phyloP scores from a whole-genome alignment of 352 stramenopile species.

The Blastocystis sp. region DNA sequence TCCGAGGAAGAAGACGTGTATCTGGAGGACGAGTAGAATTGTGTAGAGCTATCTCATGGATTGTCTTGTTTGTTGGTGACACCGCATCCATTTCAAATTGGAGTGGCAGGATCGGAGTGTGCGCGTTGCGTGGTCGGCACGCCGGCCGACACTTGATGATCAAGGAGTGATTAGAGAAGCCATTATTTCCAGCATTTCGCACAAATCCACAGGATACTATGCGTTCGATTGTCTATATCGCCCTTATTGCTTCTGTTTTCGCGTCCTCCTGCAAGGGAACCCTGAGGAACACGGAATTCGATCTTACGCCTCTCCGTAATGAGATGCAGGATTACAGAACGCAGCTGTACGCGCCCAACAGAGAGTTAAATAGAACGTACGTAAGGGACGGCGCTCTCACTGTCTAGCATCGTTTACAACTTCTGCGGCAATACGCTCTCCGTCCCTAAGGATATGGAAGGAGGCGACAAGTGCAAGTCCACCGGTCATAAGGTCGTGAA shows the following conservation, averaged over 20 bases:
- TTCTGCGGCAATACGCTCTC: slow-evolving; percentile 55
- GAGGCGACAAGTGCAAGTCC: slow-evolving; percentile 32
- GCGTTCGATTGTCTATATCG: slow-evolving; percentile 17
- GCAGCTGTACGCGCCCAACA: neutral
- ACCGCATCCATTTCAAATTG: neutral
- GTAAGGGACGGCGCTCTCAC: neutral
- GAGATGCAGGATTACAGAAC: slow-evolving; percentile 33
- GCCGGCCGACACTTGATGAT: neutral
- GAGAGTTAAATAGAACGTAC: slow-evolving; percentile 50
- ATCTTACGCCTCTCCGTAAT: slow-evolving; percentile 1
- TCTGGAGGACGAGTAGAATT: slow-evolving; percentile 55
- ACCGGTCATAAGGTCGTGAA: slow-evolving; percentile 24
- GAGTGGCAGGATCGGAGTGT: neutral
- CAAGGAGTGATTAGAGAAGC: slow-evolving; percentile 5
- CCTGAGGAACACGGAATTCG: neutral
- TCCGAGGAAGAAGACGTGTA: slow-evolving; percentile 32
- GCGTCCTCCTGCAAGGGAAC: neutral
- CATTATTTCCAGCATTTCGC: neutral
- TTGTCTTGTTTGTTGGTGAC: slow-evolving; percentile 43
- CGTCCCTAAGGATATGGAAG: slow-evolving; percentile 48
- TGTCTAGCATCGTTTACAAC: slow-evolving; percentile 59
- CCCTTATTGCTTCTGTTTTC: neutral
- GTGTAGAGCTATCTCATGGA: neutral
- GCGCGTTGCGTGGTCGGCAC: neutral
- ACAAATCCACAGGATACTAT: slow-evolving; percentile 10